phyloP scores from a whole-genome alignment of 495 filamentous ascomycete genomes.

The Bathelium albidoporum region DNA sequence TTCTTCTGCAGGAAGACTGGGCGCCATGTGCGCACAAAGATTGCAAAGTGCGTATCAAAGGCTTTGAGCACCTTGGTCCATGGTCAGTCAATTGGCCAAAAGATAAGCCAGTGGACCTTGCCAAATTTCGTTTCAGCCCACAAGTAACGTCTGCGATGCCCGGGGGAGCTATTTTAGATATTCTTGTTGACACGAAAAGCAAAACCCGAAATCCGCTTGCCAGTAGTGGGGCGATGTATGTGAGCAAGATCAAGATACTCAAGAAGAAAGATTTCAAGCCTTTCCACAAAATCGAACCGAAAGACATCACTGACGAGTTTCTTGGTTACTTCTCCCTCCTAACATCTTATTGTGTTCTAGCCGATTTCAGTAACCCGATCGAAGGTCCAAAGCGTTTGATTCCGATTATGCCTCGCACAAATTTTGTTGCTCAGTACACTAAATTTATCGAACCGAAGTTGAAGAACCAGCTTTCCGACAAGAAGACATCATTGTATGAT shows the following conservation, averaged over 20 bases:
- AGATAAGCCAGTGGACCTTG: background rate
- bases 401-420: background rate
- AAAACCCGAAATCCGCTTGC: background rate
- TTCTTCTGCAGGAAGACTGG: background rate
- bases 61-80: background rate
- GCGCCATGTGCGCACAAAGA: background rate
- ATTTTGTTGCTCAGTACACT: background rate
- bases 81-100: background rate
- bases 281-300: background rate
- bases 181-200: background rate
- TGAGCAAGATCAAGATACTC: background rate
- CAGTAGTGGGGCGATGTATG: background rate
- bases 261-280: background rate
- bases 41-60: background rate
- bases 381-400: background rate
- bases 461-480: background rate
- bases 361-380: background rate
- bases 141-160: background rate
- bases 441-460: background rate
- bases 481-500: background rate
- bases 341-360: background rate
- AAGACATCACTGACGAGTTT: background rate
- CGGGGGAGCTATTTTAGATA: background rate
- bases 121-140: background rate
- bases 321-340: background rate